Conservation (phyloP, 2,329 filamentous ascomycete genomes). For the Aspergillus sp. region DNA sequence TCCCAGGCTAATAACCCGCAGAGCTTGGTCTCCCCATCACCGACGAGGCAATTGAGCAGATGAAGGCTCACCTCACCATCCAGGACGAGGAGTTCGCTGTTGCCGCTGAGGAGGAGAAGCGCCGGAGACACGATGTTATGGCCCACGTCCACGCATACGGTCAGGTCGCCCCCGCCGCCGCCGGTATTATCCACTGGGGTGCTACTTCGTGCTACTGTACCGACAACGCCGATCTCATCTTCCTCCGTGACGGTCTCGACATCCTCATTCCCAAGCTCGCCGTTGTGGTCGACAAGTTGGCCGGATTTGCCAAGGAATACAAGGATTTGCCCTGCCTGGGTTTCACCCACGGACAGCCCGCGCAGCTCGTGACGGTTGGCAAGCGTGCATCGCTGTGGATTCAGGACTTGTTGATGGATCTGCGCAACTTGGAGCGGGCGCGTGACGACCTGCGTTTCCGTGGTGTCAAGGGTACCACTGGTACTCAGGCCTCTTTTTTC, state of each 20-base stretch:
- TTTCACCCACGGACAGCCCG: slow-evolving; percentile 62
- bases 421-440: slow-evolving; percentile 64
- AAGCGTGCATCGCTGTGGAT: slow-evolving; percentile 64
- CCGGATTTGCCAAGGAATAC: slow-evolving; percentile 64
- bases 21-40: slow-evolving; percentile 72
- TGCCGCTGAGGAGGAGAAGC: slow-evolving; percentile 69
- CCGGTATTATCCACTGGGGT: slow-evolving; percentile 75
- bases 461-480: slow-evolving; percentile 65
- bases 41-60: slow-evolving; percentile 66
- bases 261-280: slow-evolving; percentile 72
- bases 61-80: slow-evolving; percentile 66
- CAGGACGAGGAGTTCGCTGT: slow-evolving; percentile 72
- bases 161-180: slow-evolving; percentile 64
- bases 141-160: slow-evolving; percentile 70
- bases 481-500: slow-evolving; percentile 72
- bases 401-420: slow-evolving; percentile 68
- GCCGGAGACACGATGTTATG: slow-evolving; percentile 59
- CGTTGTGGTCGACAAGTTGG: slow-evolving; percentile 68
- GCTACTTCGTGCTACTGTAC: slow-evolving; percentile 55
- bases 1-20: slow-evolving; percentile 16
- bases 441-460: slow-evolving; percentile 66
- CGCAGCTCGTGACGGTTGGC: slow-evolving; percentile 60
- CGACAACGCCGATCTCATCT: slow-evolving; percentile 71
- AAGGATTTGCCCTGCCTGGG: slow-evolving; percentile 66
- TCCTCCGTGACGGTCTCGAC: slow-evolving; percentile 67